Evolutionary conservation across 1,139 yeast genomes (phyloP).

Genomic region (Zygotorulaspora mrakii): DNA sequence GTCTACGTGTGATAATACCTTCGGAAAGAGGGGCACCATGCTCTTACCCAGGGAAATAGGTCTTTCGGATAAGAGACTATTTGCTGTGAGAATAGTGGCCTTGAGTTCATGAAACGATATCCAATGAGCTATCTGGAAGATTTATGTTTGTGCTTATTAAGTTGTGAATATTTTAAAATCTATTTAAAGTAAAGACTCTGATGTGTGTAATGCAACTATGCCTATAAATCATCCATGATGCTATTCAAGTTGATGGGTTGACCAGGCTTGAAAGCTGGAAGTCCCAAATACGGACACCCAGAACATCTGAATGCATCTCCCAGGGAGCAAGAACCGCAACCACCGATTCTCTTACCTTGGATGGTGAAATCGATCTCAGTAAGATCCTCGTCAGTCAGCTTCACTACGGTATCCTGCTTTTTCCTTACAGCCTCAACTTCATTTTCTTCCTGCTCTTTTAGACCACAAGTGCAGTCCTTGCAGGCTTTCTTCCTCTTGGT

Average conservation of each 20-base stretch:
- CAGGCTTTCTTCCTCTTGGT: conserved; percentile 79
- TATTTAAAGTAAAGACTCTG: neutral
- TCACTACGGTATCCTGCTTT: conserved; percentile 46
- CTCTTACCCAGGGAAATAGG: too few species aligned
- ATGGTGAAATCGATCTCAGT: conserved; percentile 92
- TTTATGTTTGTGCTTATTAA: neutral
- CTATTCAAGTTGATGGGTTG: conserved; percentile 50
- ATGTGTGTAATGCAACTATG: neutral
- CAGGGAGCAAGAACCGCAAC: conserved; percentile 93
- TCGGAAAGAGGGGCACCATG: too few species aligned
- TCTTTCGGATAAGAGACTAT: too few species aligned
- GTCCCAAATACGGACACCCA: conserved; percentile 94
- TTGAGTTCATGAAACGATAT: neutral
- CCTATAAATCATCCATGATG: conserved; percentile 41
- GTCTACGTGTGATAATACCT: too few species aligned
- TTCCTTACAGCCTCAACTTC: conserved; percentile 48
- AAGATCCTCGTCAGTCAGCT: conserved; percentile 61
- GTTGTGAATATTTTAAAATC: neutral
- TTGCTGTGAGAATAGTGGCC: too few species aligned
- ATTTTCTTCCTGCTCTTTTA: conserved; percentile 75
- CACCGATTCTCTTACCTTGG: conserved; percentile 86
- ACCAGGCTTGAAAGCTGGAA: conserved; percentile 98
- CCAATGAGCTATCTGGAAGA: neutral
- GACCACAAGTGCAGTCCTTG: conserved; percentile 96
- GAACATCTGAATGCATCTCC: conserved; percentile 99